phyloP scores from a whole-genome alignment of 148 eudicot genomes.

The Rhododendron molle region DNA sequence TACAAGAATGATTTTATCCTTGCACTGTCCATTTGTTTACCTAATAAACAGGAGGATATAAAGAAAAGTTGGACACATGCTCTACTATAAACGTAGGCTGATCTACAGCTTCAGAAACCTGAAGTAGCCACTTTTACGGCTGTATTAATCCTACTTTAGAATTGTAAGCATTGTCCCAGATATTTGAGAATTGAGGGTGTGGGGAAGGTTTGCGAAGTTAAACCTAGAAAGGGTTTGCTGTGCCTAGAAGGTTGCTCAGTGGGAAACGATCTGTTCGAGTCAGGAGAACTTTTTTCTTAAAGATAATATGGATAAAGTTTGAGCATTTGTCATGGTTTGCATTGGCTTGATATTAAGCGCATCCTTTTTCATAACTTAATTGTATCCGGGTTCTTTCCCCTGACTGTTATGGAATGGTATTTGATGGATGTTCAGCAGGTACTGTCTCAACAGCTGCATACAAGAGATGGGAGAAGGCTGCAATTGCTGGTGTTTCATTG shows the following conservation, averaged over 20 bases:
- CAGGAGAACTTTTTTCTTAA: not conserved
- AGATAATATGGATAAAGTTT: not conserved
- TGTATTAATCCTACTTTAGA: not conserved
- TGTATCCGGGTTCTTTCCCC: not conserved
- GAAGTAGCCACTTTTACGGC: not conserved
- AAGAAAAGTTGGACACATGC: not conserved
- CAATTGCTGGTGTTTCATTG: constrained; percentile 95
- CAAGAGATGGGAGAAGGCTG: constrained; percentile 97
- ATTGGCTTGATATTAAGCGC: not conserved
- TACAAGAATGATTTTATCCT: not conserved
- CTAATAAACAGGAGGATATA: not conserved
- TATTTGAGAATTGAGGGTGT: not conserved
- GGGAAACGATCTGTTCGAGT: not conserved
- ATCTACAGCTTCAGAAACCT: not conserved
- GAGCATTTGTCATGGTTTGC: not conserved
- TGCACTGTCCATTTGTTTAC: not conserved
- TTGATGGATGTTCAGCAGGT: constrained; percentile 33
- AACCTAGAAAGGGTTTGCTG: not conserved
- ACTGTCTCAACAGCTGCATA: constrained; percentile 58
- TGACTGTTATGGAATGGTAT: constrained; percentile 2
- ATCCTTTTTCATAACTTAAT: not conserved
- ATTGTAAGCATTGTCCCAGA: not conserved
- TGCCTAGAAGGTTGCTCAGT: not conserved
- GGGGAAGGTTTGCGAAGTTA: not conserved
- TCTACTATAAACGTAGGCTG: not conserved